Conservation (phyloP, 1,284 basidiomycete genomes). For the Agroathelia rolfsii region DNA sequence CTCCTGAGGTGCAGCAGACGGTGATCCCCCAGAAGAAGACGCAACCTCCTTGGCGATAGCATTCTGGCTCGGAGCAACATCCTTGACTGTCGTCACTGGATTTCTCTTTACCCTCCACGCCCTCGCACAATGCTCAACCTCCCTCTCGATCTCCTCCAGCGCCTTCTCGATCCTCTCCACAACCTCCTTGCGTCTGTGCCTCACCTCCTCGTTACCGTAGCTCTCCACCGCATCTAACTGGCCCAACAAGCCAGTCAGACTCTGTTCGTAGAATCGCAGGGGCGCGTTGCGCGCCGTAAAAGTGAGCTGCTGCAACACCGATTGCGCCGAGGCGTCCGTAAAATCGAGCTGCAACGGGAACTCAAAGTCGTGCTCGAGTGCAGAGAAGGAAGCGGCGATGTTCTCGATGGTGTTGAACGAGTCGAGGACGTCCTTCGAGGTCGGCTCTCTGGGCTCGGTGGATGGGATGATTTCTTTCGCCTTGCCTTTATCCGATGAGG, state of each 20-base stretch:
- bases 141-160: slow-evolving; percentile 38
- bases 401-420: slow-evolving; percentile 24
- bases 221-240: slow-evolving; percentile 48
- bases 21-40: slow-evolving; percentile 98
- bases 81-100: too few species aligned
- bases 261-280: slow-evolving; percentile 49
- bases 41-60: too few species aligned
- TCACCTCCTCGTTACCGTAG: slow-evolving; percentile 40
- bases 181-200: slow-evolving; percentile 38
- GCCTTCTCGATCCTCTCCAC: slow-evolving; percentile 44
- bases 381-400: slow-evolving; percentile 27
- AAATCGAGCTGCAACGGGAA: slow-evolving; percentile 37
- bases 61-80: too few species aligned
- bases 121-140: slow-evolving; percentile 23
- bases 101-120: slow-evolving; percentile 1
- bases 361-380: slow-evolving; percentile 27
- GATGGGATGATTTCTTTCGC: too few species aligned
- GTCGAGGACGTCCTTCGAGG: slow-evolving; percentile 20
- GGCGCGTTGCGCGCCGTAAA: slow-evolving; percentile 47
- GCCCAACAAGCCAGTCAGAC: slow-evolving; percentile 38
- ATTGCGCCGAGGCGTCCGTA: slow-evolving; percentile 13
- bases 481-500: too few species aligned
- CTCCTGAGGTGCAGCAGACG: slow-evolving; percentile 79
- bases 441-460: slow-evolving; percentile 11
- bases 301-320: slow-evolving; percentile 24